Evolutionary conservation across 306 rosid species (phyloP), one percentile per base, ranked within the genome.

Genomic region (Mimosa bimucronata): DNA sequence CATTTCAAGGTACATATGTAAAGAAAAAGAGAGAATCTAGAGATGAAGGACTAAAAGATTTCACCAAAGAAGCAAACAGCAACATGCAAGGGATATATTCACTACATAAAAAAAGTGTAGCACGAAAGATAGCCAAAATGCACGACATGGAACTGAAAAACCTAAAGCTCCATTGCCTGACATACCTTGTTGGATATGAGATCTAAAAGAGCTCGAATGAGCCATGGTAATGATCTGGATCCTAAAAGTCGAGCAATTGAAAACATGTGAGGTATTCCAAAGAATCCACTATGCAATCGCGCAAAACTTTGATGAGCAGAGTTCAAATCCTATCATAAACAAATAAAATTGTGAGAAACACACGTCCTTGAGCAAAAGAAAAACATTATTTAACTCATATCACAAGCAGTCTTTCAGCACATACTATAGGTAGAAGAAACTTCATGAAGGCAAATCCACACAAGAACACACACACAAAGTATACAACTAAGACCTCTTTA

Each of bases 241-340:
- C 98, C 98, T 75, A 95, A 78, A 75, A 95, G 92, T 86, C 89
- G 91, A 69, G 84, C 92, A 81, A 90, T 83, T 34, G 97, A 90
- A 84, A 88, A 90, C 92, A 92, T 91, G 88, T 95, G 97, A 74
- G 97, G 94, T 77, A 91, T 86, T 84, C 98, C 98, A 87, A 92
- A 95, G 88, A 95, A 95, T 79, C 98, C 98, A 86, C 97, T 82
- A 86, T 95, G 98, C 85, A 95, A 79, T 68, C 97, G 92, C 25
- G 94, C 95, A 88, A 92, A 89, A 92, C 97, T 95, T 79, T 95
- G 98, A 89, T 95, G 98, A 73, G 98, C 97, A 82, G 92, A 89
- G 89, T 88, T 95, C 83, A 95, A 85, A 80, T 92, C 98, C 98
- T 95, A 80, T 38, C 79, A 82, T 53, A 53, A 16, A 55, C 45